Base-by-base conservation (phyloP, 129 eudicot species). In the Rutidosis leptorrhynchoides region DNA sequence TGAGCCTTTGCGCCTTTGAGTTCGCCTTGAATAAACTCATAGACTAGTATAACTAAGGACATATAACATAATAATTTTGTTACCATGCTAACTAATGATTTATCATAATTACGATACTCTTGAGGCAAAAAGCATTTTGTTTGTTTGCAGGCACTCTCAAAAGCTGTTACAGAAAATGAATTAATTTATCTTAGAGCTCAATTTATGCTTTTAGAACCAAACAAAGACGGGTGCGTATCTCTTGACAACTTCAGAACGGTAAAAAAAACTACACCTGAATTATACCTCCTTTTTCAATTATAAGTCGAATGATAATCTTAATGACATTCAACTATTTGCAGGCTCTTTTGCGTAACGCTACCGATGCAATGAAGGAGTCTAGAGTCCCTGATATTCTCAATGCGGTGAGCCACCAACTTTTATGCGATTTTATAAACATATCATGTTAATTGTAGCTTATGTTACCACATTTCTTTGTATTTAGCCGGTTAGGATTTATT, bases 191-290 rank as follows among this genome's bases (percentile, higher is more conserved):
- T 92, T 14, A 80, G 87, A 80, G 89, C 91, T 53, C 96, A 92
- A 42, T 92, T 88, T 73, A 79, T 81, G 90, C 91, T 92, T 70
- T 62, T 88, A 84, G 96, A 92, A 79, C 98, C 98, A 66, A 81
- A 79, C 49, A 83, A 84, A 60, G 96, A 92, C 46, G 98, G 98
- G 6, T 87, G 84, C 24, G 85, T 92, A 53, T 81, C 96, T 21
- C 88, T 88, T 46, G 98, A 92, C 58, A 92, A 88, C 84, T 88
- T 92, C 83, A 81, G 78, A 71, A 82, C 75, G 89, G 97, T 90
- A 49, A 51, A 66, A 6, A 60, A 10, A 51, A 1, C 4, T 2
- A 10, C 25, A 11, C 53, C n/a, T n/a, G n/a, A n/a, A n/a, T n/a
- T n/a, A n/a, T n/a, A n/a, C n/a, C n/a, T n/a, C n/a, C n/a, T n/a